A percentile compares a stretch with the other conserved stretches of the same genome.
These are phyloP conservation scores for Coemansia sp. DNA, from an alignment of 371 early-diverging fungal species.

Conservation along the genomic window DNA sequence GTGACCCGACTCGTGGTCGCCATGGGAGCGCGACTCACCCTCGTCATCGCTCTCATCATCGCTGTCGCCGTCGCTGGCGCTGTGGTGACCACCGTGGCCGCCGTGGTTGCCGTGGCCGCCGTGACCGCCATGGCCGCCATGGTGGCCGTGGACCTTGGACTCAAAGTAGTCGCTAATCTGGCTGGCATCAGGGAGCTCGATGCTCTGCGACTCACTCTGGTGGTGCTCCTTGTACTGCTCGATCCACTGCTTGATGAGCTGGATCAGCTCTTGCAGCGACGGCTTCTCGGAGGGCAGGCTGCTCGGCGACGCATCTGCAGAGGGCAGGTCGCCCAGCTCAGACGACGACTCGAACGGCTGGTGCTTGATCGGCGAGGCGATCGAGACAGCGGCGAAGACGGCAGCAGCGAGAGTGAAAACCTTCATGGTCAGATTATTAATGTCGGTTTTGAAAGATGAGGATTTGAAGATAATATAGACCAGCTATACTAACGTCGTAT, in stretches of 20 bases:
- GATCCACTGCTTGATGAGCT: not conserved
- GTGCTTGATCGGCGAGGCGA: constrained; percentile 4
- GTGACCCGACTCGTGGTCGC: no score
- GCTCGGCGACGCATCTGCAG: not conserved
- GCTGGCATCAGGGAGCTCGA: not conserved
- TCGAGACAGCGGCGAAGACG: constrained; percentile 7
- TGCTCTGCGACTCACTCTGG: not conserved
- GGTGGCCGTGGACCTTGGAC: constrained; percentile 1
- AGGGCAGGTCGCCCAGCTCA: constrained; percentile 1
- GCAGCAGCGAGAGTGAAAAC: not conserved
- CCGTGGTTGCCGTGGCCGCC: constrained; percentile 4
- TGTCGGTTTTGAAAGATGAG: not conserved
- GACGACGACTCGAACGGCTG: not conserved
- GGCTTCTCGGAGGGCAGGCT: not conserved
- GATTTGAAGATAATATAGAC: constrained; percentile 16
- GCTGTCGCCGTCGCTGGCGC: not conserved
- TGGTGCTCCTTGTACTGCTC: not conserved
- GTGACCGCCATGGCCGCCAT: not conserved
- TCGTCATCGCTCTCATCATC: not conserved
- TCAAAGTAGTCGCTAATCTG: not conserved
- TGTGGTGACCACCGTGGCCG: not conserved
- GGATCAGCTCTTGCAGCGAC: no score
- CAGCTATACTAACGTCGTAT: constrained; percentile 14
- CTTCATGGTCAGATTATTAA: constrained; percentile 5
- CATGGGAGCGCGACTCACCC: no score